Base-by-base conservation (phyloP, 139 green algal genomes). In the Chlorella sp. region DNA sequence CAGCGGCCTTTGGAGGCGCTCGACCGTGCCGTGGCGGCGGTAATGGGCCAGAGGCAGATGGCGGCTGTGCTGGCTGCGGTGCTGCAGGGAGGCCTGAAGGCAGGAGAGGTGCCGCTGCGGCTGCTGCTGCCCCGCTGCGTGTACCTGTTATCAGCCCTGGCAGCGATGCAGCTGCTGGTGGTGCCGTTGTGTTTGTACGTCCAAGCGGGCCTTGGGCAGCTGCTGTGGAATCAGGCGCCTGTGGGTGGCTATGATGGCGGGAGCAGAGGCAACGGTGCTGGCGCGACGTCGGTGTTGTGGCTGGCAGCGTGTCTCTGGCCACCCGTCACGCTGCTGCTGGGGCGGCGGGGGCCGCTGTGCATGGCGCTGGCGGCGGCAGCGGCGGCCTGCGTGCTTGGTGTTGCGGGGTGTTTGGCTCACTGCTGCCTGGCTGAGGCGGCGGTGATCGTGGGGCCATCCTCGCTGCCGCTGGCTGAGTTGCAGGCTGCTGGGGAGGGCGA, bases 81-180 rank as follows among this genome's bases (percentile, higher is more conserved):
- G n/a, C n/a, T n/a, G n/a, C n/a, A n/a, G n/a, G n/a, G n/a, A n/a
- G n/a, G n/a, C n/a, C n/a, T n/a, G n/a, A n/a, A n/a, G n/a, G n/a
- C n/a, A n/a, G n/a, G n/a, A n/a, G n/a, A n/a, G n/a, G 59, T 31
- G 24, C 24, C 59, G 14, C n/a, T 14, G 14, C 59, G 24, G 24
- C 24, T 65, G 59, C 59, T 65, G 59, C n/a, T 65, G 59, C 59
- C n/a, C 14, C 59, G 59, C 59, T 65, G 5, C n/a, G 59, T 31
- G 42, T 33, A 65, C 59, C 59, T 29, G 14, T 20, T 65, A 29
- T 65, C 14, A 31, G 59, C 59, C n/a, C 24, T 65, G 24, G n/a
- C n/a, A n/a, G n/a, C n/a, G n/a, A n/a, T n/a, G n/a, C n/a, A n/a
- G n/a, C n/a, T n/a, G n/a, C n/a, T n/a, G n/a, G n/a, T n/a, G n/a